phyloP scores from a whole-genome alignment of 306 rosid genomes.

The Trichosanthes truncata region DNA sequence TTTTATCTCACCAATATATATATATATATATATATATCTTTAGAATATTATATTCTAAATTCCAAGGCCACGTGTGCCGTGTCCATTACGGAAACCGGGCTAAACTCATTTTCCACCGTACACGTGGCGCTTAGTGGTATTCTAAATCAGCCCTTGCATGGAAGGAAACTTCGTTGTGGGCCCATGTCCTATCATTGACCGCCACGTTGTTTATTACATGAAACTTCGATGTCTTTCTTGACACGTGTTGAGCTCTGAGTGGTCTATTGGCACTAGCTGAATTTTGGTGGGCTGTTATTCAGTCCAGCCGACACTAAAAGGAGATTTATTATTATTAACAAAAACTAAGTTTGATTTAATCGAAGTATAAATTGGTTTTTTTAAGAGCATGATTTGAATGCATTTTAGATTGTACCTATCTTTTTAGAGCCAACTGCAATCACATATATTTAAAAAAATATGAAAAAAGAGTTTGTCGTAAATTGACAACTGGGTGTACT shows the following conservation, averaged over 20 bases:
- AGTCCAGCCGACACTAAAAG: slow-evolving; percentile 1
- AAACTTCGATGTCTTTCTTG: background rate
- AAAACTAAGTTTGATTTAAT: background rate
- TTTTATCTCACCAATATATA: background rate
- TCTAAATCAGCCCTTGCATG: slow-evolving; percentile 36
- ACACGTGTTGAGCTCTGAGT: slow-evolving; percentile 28
- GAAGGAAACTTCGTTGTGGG: slow-evolving; percentile 17
- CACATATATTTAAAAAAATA: too few species aligned
- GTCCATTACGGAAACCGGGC: slow-evolving; percentile 11
- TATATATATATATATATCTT: background rate
- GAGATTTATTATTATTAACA: background rate
- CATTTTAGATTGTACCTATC: too few species aligned
- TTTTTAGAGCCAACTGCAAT: too few species aligned
- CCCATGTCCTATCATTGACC: background rate
- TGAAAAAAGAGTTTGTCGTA: too few species aligned
- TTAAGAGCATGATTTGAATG: too few species aligned
- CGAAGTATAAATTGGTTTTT: background rate
- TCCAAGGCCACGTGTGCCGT: slow-evolving; percentile 18
- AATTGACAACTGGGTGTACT: too few species aligned
- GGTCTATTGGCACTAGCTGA: slow-evolving; percentile 3
- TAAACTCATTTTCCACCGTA: slow-evolving; percentile 13
- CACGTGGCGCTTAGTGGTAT: slow-evolving; percentile 28
- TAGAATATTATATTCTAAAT: background rate
- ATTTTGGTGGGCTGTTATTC: background rate
- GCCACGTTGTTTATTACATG: slow-evolving; percentile 24